A percentile compares a stretch with the other conserved stretches of the same genome.
Conservation (phyloP, 495 filamentous ascomycete genomes). For the Letharia columbiana region DNA sequence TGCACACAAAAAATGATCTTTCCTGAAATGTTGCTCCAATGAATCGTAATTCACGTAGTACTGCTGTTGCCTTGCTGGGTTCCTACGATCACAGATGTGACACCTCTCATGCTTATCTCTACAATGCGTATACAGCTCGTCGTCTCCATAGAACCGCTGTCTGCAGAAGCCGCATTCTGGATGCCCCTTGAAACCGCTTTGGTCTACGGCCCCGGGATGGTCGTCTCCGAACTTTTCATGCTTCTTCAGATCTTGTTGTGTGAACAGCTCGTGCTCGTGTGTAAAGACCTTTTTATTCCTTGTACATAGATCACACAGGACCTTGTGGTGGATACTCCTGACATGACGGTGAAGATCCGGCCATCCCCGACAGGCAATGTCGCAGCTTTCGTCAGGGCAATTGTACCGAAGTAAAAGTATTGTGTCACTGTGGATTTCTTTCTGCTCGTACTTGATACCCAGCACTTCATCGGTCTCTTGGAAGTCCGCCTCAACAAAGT, state of each 20-base stretch:
- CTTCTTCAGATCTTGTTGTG: constrained; percentile 63
- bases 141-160: constrained; percentile 86
- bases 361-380: constrained; percentile 87
- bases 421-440: constrained; percentile 81
- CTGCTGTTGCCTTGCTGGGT: constrained; percentile 60
- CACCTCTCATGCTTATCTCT: constrained; percentile 88
- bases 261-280: constrained; percentile 94
- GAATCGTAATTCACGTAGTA: constrained; percentile 85
- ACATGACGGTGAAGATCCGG: constrained; percentile 91
- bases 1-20: constrained; percentile 76
- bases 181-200: constrained; percentile 94
- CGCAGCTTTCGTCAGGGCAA: constrained; percentile 77
- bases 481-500: constrained; percentile 66
- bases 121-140: constrained; percentile 91
- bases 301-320: constrained; percentile 93
- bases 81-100: constrained; percentile 79
- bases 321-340: constrained; percentile 65
- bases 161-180: constrained; percentile 91
- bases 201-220: constrained; percentile 78
- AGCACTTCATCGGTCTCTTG: constrained; percentile 68
- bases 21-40: constrained; percentile 74
- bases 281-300: constrained; percentile 97
- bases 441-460: constrained; percentile 80
- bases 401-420: constrained; percentile 86
- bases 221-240: constrained; percentile 92